phyloP scores from a whole-genome alignment of 1,139 yeast genomes.

The Sugiyamaella pinicola region DNA sequence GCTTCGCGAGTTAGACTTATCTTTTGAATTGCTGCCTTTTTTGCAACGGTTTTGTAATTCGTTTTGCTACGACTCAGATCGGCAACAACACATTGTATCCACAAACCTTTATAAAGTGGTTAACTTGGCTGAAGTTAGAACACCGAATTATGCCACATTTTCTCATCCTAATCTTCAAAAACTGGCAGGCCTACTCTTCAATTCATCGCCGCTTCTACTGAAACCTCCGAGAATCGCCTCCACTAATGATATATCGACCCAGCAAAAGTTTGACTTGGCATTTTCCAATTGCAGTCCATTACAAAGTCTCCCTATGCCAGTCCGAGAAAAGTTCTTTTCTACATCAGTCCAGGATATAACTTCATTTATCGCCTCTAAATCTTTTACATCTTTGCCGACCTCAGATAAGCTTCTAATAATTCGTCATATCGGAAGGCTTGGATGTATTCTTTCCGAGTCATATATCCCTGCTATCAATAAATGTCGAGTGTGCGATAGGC shows the following conservation, averaged over 20 bases:
- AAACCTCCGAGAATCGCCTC: background rate
- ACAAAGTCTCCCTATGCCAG: background rate
- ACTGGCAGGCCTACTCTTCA: background rate
- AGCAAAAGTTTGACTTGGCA: background rate
- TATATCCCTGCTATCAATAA: background rate
- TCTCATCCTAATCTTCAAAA: background rate
- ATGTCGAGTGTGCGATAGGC: slow-evolving; percentile 20
- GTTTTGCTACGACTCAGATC: background rate
- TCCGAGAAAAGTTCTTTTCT: background rate
- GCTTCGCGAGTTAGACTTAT: background rate
- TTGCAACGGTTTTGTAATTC: background rate
- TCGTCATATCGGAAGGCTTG: slow-evolving; percentile 18
- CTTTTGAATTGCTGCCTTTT: background rate
- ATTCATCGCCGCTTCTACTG: background rate
- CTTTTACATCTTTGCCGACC: slow-evolving; percentile 12
- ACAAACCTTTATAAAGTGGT: slow-evolving; percentile 7
- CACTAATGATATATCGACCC: background rate
- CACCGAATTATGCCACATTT: background rate
- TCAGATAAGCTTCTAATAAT: slow-evolving; percentile 16
- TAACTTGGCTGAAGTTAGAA: background rate
- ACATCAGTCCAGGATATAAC: slow-evolving; percentile 2
- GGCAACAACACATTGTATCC: background rate
- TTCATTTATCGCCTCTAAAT: slow-evolving; percentile 5
- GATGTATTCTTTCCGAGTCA: slow-evolving; percentile 22
- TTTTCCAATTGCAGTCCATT: slow-evolving; percentile 3